Evolutionary conservation across 768 basidiomycete genomes (phyloP).

Genomic region (Lactifluus rugatus): DNA sequence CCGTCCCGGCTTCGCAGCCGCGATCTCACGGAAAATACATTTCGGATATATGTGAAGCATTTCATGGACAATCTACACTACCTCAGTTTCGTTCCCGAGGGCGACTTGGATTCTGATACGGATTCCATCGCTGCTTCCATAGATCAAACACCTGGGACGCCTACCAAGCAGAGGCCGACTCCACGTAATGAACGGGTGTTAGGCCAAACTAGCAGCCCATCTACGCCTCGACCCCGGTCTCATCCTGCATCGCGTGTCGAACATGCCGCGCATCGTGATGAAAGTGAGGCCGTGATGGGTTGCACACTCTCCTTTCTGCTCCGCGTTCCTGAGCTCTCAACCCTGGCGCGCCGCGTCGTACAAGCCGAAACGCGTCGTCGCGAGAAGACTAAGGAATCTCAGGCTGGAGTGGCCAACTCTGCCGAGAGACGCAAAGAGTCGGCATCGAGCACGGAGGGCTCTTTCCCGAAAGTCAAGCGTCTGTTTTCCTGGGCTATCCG

Average conservation of each 20-base stretch:
- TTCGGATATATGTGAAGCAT: conserved; percentile 68
- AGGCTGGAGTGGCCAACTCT: conserved; percentile 28
- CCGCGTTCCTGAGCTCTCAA: conserved; percentile 61
- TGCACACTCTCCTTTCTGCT: conserved; percentile 69
- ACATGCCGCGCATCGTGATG: not conserved
- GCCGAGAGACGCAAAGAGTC: conserved; percentile 10
- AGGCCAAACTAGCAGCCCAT: not conserved
- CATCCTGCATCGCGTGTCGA: not conserved
- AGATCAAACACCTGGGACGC: conserved; percentile 25
- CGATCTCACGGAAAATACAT: conserved; percentile 62
- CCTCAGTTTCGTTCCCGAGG: not conserved
- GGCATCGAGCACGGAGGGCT: not conserved
- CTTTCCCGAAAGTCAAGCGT: conserved; percentile 44
- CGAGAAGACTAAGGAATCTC: conserved; percentile 36
- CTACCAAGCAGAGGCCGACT: conserved; percentile 27
- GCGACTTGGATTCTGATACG: conserved; percentile 4
- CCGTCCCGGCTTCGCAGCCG: conserved; percentile 57
- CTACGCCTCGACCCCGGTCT: conserved; percentile 1
- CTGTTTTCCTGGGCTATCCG: conserved; percentile 58
- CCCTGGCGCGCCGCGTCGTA: conserved; percentile 56
- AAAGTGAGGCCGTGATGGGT: not conserved
- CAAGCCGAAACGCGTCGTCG: conserved; percentile 49
- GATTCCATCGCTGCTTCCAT: not conserved
- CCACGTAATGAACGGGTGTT: conserved; percentile 18
- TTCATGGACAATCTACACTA: conserved; percentile 53